Conservation (phyloP, 1,139 yeast species). For the Geotrichum histeridarum region DNA sequence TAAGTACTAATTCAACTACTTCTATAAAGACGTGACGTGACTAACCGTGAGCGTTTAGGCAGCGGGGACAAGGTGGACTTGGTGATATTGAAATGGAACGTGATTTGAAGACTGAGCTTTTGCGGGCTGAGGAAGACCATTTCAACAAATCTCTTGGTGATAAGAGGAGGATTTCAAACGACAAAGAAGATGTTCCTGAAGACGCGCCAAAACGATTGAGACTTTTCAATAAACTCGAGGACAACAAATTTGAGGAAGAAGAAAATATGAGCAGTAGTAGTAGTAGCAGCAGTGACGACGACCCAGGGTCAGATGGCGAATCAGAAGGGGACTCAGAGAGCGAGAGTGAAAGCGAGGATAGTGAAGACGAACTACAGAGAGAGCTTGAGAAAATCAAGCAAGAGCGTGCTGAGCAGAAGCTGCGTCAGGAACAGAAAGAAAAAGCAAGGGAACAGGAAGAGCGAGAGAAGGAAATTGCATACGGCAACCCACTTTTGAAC, state of each 20-base stretch:
- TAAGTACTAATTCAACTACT: conserved; percentile 21
- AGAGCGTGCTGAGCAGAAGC: conserved; percentile 41
- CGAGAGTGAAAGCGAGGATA: conserved; percentile 27
- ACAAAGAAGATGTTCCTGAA: conserved; percentile 22
- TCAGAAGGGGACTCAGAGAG: conserved; percentile 27
- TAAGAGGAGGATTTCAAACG: conserved; percentile 18
- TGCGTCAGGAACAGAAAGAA: conserved; percentile 34
- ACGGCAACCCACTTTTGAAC: conserved; percentile 46
- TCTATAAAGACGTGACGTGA: background rate
- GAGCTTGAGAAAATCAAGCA: conserved; percentile 53
- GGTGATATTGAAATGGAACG: conserved; percentile 9
- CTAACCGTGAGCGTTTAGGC: background rate
- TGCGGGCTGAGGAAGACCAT: conserved; percentile 12
- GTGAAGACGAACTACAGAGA: conserved; percentile 39
- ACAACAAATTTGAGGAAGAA: conserved; percentile 25
- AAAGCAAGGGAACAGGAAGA: conserved; percentile 36
- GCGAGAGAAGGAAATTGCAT: conserved; percentile 37
- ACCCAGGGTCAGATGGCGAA: conserved; percentile 26
- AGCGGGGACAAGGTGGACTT: conserved; percentile 3
- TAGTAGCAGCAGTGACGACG: conserved; percentile 22
- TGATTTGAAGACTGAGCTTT: conserved; percentile 11
- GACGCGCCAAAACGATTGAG: conserved; percentile 22
- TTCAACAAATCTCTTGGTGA: conserved; percentile 8
- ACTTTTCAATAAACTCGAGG: conserved; percentile 28
- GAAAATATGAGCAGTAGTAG: conserved; percentile 23